Conservation (phyloP, 208 protist genomes). For the Leishmania tarentolae region DNA sequence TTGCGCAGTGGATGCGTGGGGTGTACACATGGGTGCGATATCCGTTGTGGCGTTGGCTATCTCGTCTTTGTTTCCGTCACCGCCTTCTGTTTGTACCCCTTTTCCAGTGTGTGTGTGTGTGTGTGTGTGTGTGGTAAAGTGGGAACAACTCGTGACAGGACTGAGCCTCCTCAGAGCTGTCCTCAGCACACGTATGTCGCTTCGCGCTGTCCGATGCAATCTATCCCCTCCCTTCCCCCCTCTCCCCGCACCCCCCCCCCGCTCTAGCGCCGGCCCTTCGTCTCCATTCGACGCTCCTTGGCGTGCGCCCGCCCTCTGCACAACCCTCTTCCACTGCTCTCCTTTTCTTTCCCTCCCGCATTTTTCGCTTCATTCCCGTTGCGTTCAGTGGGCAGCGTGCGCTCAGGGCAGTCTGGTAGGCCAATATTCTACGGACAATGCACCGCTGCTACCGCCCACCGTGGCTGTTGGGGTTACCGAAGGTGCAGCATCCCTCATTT, state of each 20-base stretch:
- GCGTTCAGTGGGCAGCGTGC: not conserved
- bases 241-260: not conserved
- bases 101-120: not conserved
- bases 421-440: constrained; percentile 1
- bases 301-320: not conserved
- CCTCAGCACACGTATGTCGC: not conserved
- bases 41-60: not conserved
- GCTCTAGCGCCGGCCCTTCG: not conserved
- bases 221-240: not conserved
- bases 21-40: not conserved
- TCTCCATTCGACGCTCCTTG: too few species aligned
- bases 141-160: not conserved
- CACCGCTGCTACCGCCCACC: constrained; percentile 8
- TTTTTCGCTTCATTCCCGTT: not conserved
- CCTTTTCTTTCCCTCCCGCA: not conserved
- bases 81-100: constrained; percentile 2
- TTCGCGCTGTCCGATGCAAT: not conserved
- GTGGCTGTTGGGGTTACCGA: not conserved
- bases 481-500: not conserved
- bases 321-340: not conserved
- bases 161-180: not conserved
- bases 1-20: not conserved
- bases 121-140: not conserved
- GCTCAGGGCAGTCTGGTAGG: not conserved
- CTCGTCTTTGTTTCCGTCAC: not conserved